A percentile compares a stretch with the other conserved stretches of the same genome.
Evolutionary conservation across 345 rosid genomes (phyloP).

Genomic region (Aquilaria yunnanensis): DNA sequence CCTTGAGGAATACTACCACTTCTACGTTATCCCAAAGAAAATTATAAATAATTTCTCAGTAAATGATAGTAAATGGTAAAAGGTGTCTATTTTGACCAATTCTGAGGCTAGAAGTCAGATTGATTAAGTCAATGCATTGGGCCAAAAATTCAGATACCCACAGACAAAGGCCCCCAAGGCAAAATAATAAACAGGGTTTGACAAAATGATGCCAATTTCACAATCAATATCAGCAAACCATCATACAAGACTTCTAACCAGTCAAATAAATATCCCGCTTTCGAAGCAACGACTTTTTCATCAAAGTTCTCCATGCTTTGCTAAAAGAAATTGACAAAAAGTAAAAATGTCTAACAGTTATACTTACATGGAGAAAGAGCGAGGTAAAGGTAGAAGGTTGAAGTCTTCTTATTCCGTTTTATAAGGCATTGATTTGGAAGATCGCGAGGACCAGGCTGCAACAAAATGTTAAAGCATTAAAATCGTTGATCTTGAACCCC

Average conservation of each 20-base stretch:
- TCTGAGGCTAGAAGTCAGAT: constrained; percentile 17
- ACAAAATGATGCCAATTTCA: constrained; percentile 17
- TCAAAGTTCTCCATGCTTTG: neutral
- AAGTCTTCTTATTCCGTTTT: constrained; percentile 64
- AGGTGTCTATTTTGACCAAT: no score
- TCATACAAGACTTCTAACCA: neutral
- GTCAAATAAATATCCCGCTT: no score
- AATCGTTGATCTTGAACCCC: no score
- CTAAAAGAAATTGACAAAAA: neutral
- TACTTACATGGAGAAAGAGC: constrained; percentile 70
- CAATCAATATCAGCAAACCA: neutral
- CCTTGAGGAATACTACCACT: no score
- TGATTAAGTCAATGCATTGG: constrained; percentile 11
- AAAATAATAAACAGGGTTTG: constrained; percentile 21
- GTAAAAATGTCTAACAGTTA: neutral
- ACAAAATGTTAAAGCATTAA: neutral
- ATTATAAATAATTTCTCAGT: no score
- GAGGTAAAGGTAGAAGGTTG: constrained; percentile 72
- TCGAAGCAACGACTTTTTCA: no score
- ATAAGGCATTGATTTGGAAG: constrained; percentile 69
- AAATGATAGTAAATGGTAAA: no score
- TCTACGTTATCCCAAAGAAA: no score
- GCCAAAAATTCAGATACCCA: neutral
- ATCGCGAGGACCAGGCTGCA: constrained; percentile 81
- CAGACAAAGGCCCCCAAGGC: no score